Evolutionary conservation across 148 eudicot genomes (phyloP).

Genomic region (Dianthus caryophyllus): DNA sequence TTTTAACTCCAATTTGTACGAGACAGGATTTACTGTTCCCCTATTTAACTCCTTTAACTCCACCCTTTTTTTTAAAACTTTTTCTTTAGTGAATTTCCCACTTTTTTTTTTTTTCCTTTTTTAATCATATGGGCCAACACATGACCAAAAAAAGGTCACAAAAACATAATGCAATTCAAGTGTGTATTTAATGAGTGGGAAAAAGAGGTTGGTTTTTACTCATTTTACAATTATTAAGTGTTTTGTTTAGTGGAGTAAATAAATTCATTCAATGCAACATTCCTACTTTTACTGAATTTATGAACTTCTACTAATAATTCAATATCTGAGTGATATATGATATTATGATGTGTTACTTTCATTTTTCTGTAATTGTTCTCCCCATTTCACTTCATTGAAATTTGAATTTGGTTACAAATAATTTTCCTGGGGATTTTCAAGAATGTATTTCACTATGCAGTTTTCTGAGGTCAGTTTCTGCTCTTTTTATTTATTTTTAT

Average conservation of each 20-base stretch:
- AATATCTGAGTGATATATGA: neutral
- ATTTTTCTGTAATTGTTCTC: too few species aligned
- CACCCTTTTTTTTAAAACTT: neutral
- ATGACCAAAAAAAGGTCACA: neutral
- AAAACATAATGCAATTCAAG: neutral
- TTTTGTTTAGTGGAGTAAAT: too few species aligned
- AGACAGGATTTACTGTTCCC: too few species aligned
- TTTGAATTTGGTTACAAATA: too few species aligned
- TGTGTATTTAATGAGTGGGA: neutral
- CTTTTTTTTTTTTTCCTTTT: neutral
- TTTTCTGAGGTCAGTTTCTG: conserved; percentile 1
- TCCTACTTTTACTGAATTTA: too few species aligned
- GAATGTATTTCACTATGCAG: neutral
- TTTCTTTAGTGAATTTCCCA: neutral
- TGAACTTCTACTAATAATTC: too few species aligned
- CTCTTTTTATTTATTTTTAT: neutral
- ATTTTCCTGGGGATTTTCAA: neutral
- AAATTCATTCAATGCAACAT: too few species aligned
- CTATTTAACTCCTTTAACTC: neutral
- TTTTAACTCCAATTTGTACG: too few species aligned
- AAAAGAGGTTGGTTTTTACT: conserved; percentile 2
- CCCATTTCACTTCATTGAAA: too few species aligned
- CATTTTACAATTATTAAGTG: too few species aligned
- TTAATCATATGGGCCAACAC: conserved; percentile 4
- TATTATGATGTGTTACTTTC: neutral